Conservation (phyloP, 2,329 filamentous ascomycete genomes). For the Penicillium sp. region DNA sequence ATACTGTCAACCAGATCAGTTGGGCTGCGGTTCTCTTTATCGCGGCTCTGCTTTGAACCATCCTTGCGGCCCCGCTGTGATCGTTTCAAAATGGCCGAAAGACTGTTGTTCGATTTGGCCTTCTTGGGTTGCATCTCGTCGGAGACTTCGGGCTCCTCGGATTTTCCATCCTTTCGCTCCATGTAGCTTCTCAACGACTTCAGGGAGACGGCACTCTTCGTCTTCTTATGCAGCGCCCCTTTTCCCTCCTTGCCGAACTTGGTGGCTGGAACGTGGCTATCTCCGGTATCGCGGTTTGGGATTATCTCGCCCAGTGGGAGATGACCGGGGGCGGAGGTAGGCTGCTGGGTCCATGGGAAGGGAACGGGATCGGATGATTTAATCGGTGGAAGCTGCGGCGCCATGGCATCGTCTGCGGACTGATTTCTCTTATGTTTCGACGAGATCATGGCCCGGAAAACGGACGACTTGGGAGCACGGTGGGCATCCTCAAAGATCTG, state of each 20-base stretch:
- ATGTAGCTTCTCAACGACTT: conserved; percentile 50
- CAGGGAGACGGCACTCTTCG: conserved; percentile 55
- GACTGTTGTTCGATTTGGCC: conserved; percentile 77
- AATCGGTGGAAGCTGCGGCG: conserved; percentile 33
- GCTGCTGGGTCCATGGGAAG: conserved; percentile 50
- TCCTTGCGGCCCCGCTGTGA: conserved; percentile 68
- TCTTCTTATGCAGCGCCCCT: conserved; percentile 51
- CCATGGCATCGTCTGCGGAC: conserved; percentile 35
- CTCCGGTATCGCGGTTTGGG: conserved; percentile 36
- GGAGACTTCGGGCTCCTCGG: conserved; percentile 33
- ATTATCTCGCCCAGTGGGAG: conserved; percentile 40
- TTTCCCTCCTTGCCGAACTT: conserved; percentile 41
- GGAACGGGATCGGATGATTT: conserved; percentile 41
- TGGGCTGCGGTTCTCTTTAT: conserved; percentile 81
- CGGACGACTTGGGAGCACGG: conserved; percentile 42
- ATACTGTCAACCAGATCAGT: conserved; percentile 46
- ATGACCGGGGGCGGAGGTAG: conserved; percentile 42
- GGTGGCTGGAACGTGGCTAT: conserved; percentile 24
- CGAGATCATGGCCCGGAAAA: conserved; percentile 55
- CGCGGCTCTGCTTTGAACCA: conserved; percentile 54
- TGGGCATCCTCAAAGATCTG: conserved; percentile 41
- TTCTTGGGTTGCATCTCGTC: conserved; percentile 60
- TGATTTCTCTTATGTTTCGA: conserved; percentile 52
- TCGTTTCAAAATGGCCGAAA: conserved; percentile 73
- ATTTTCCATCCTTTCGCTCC: conserved; percentile 45